A percentile compares a stretch with the other conserved stretches of the same genome.
These are phyloP conservation scores for Eutrema salsugineum DNA, from an alignment of 441 rosid species.

Conservation along the genomic window DNA sequence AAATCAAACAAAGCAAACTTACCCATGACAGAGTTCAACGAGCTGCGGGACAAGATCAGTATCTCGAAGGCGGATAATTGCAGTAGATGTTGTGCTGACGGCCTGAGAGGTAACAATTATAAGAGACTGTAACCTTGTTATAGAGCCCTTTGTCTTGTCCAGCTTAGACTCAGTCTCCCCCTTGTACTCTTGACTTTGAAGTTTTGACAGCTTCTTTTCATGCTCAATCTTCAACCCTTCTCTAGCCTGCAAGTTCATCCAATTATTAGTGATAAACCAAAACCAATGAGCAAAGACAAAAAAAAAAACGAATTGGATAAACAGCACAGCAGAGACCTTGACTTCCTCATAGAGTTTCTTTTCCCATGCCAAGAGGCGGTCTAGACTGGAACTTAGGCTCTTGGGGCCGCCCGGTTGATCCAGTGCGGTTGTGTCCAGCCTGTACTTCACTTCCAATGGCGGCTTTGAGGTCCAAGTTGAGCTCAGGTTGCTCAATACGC, in stretches of 20 bases:
- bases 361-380: constrained; percentile 95
- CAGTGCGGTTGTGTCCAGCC: constrained; percentile 57
- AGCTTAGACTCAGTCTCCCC: constrained; percentile 77
- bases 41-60: constrained; percentile 88
- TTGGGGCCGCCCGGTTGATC: constrained; percentile 55
- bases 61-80: constrained; percentile 72
- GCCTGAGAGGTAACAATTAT: constrained; percentile 82
- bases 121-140: constrained; percentile 65
- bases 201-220: constrained; percentile 67
- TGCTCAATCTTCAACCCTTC: constrained; percentile 91
- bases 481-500: constrained; percentile 80
- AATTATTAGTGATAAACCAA: neutral
- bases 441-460: constrained; percentile 83
- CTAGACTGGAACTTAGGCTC: constrained; percentile 84
- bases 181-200: constrained; percentile 91
- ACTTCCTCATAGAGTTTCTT: constrained; percentile 88
- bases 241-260: constrained; percentile 50
- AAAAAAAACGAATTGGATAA: neutral
- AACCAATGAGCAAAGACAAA: neutral
- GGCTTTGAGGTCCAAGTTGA: constrained; percentile 95
- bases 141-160: constrained; percentile 79
- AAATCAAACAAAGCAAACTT: constrained; percentile 23
- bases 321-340: constrained; percentile 45
- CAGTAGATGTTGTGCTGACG: constrained; percentile 81
- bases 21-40: constrained; percentile 88